phyloP scores from a whole-genome alignment of 345 rosid species.

The Litchi chinensis region DNA sequence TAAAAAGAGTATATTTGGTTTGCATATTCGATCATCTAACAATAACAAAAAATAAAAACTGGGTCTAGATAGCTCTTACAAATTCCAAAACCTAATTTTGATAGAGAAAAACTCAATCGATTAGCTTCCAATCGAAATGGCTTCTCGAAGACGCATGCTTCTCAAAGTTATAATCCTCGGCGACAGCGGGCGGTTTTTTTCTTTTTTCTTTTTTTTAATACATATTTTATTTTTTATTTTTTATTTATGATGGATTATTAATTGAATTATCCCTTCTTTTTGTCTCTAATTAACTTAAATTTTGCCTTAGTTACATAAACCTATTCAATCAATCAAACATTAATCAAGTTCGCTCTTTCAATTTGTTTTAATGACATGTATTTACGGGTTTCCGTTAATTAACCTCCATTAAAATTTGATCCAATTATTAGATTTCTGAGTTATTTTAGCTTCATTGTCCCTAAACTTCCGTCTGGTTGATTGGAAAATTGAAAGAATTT shows the following conservation, averaged over 20 bases:
- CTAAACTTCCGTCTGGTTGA: slow-evolving; percentile 5
- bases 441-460: slow-evolving; percentile 14
- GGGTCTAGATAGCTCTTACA: neutral
- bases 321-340: neutral
- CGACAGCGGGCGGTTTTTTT: slow-evolving; percentile 61
- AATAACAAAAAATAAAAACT: neutral
- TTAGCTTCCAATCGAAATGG: slow-evolving; percentile 41
- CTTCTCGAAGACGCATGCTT: slow-evolving; percentile 83
- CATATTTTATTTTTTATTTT: no score
- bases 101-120: neutral
- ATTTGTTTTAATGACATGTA: neutral
- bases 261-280: neutral
- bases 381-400: neutral
- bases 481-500: neutral
- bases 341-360: neutral
- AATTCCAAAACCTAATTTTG: neutral
- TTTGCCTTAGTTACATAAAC: no score
- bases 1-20: neutral
- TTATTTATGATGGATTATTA: neutral
- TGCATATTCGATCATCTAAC: slow-evolving; percentile 15
- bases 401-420: neutral
- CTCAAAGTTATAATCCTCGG: slow-evolving; percentile 86
- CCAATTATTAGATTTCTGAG: neutral
- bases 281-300: neutral
- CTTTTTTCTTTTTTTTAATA: no score